A percentile compares a stretch with the other conserved stretches of the same genome.
Conservation (phyloP, 257 asterid genomes). For the Gardenia jasminoides region DNA sequence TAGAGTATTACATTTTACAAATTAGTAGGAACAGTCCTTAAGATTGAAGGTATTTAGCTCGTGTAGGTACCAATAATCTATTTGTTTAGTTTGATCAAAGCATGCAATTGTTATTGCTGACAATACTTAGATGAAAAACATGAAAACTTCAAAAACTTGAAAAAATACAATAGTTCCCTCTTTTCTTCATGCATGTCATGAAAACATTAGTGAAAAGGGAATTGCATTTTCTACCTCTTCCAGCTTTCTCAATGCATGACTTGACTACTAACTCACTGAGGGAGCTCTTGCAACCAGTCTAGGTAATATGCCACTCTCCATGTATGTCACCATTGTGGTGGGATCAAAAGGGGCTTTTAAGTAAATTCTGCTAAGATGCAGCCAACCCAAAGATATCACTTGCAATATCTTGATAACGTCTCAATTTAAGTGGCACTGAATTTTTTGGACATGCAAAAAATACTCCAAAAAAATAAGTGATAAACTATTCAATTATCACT, state of each 20-base stretch:
- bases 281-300: slow-evolving; percentile 63
- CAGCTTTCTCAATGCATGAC: slow-evolving; percentile 79
- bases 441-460: too few relatives aligned
- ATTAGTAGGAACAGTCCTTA: not conserved
- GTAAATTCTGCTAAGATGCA: slow-evolving; percentile 91
- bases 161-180: not conserved
- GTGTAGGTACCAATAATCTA: not conserved
- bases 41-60: not conserved
- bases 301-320: slow-evolving; percentile 69
- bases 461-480: too few relatives aligned
- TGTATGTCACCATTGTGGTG: slow-evolving; percentile 46
- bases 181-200: not conserved
- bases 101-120: not conserved
- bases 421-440: too few relatives aligned
- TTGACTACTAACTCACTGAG: slow-evolving; percentile 60
- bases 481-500: too few relatives aligned
- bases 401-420: slow-evolving; percentile 52
- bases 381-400: slow-evolving; percentile 88
- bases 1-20: not conserved
- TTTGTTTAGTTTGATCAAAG: not conserved
- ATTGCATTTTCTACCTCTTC: slow-evolving; percentile 54
- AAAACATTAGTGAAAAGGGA: slow-evolving; percentile 1
- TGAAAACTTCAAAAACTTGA: not conserved
- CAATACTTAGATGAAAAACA: not conserved
- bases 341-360: slow-evolving; percentile 80